Base-by-base conservation (phyloP, 441 rosid genomes). In the Omphalea diandra region DNA sequence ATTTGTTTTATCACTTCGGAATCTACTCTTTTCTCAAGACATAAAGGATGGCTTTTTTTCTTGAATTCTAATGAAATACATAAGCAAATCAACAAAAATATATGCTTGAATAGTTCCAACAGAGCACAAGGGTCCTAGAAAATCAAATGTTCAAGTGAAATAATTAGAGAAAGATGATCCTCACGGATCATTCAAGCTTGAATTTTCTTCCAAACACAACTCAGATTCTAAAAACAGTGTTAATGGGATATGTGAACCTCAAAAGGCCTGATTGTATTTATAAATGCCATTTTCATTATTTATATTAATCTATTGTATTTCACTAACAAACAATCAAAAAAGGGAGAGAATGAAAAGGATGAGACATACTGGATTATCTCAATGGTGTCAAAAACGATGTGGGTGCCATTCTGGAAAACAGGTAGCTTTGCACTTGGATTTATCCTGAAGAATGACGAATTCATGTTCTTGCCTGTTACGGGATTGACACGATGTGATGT, bases 401-500 rank as follows among this genome's bases (percentile, higher is more conserved):
- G 95, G 46, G 87, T 65, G 57, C 97, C 95, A 58, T 91, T 91
- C 81, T 87, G 82, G 83, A 94, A 91, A 75, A 94, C 90, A 1
- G 94, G 98, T 67, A 90, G 90, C 73, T 76, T 90, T 0, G 86
- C 95, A 52, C 73, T 84, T 0, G 84, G 87, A 74, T 91, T 94
- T 86, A 79, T 86, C 77, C 87, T 79, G 73, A 91, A 91, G 82
- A 91, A 85, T 22, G 86, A 86, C 18, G 91, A 61, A 67, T 85
- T 89, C 90, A 91, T 85, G 70, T 85, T 89, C 83, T 90, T 87
- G 70, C 92, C 97, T 6, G 86, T 85, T 66, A 86, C 71, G 31
- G 97, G 97, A 77, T 87, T 94, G 70, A 86, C 89, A 87, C 86
- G 94, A 82, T 84, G 81, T 18, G 98, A 91, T 47, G 97, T 90